A percentile compares a stretch with the other conserved stretches of the same genome.
Conservation (phyloP, 805 yeast genomes). For the Metschnikowia matae region DNA sequence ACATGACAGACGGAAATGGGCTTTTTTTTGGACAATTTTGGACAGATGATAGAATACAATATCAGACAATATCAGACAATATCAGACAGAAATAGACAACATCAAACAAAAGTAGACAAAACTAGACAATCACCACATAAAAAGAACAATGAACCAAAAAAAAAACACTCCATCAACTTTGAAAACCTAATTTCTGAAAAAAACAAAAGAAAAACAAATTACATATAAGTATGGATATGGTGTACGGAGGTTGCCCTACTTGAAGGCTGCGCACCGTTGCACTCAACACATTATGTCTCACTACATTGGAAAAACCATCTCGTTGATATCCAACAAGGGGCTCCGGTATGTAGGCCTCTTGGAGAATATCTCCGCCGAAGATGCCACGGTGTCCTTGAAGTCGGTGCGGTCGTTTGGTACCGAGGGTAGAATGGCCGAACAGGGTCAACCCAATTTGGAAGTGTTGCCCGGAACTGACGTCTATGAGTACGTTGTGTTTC, state of each 20-base stretch:
- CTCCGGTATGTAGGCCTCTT: slow-evolving; percentile 87
- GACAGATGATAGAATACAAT: no score
- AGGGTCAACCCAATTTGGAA: slow-evolving; percentile 61
- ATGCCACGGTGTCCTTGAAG: slow-evolving; percentile 80
- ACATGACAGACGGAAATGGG: no score
- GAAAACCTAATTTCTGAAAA: no score
- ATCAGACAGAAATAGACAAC: no score
- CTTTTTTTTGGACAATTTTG: no score
- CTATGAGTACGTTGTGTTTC: slow-evolving; percentile 74
- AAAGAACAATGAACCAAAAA: no score
- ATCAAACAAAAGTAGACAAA: no score
- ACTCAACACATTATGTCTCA: slow-evolving; percentile 61
- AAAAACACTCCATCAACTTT: no score
- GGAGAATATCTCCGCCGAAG: slow-evolving; percentile 83
- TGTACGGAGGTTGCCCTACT: neutral
- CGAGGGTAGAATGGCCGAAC: slow-evolving; percentile 69
- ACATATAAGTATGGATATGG: neutral
- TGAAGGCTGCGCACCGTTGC: neutral
- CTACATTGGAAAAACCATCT: slow-evolving; percentile 85
- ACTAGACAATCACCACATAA: no score
- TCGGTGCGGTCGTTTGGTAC: slow-evolving; percentile 85
- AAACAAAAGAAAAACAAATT: no score
- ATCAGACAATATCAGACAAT: no score
- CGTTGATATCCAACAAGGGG: slow-evolving; percentile 72
- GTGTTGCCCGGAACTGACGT: slow-evolving; percentile 66